These are phyloP conservation scores for Gossypium laxum DNA, from an alignment of 441 rosid species.

Conservation along the genomic window DNA sequence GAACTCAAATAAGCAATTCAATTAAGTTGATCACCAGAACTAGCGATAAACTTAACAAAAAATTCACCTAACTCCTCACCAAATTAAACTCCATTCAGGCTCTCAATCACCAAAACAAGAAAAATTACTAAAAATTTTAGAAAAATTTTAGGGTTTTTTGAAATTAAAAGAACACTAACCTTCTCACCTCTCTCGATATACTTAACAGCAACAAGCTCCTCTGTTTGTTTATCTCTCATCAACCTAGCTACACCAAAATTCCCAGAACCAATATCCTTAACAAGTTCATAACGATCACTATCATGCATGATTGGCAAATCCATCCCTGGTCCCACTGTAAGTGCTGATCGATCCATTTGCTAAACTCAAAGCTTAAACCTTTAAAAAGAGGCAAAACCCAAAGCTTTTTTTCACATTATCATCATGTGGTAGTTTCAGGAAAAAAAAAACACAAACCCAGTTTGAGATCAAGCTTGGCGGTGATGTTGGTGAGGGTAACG, in stretches of 20 bases:
- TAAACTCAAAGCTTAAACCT: not conserved
- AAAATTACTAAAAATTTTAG: not conserved
- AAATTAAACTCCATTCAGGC: not conserved
- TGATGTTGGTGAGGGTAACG: constrained; percentile 19
- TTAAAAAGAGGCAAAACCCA: not conserved
- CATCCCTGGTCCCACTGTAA: constrained; percentile 73
- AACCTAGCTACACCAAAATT: constrained; percentile 87
- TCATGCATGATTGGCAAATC: constrained; percentile 95
- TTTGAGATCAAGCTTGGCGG: constrained; percentile 19
- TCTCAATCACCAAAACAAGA: not conserved
- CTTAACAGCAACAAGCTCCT: constrained; percentile 91
- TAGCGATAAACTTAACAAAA: not conserved
- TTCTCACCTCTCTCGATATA: constrained; percentile 97
- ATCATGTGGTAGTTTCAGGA: constrained; percentile 14
- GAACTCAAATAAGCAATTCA: not conserved
- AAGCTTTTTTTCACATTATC: constrained; percentile 25
- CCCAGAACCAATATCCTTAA: constrained; percentile 82
- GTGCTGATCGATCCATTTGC: constrained; percentile 62
- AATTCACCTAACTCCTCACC: not conserved
- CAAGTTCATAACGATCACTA: constrained; percentile 82
- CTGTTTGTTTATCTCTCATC: constrained; percentile 75
- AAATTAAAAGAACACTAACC: constrained; percentile 39
- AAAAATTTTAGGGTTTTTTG: not conserved
- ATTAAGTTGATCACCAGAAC: not conserved
- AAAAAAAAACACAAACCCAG: constrained; percentile 3